Evolutionary conservation across 768 basidiomycete species (phyloP).

Genomic region (Kwoniella heveanensis): DNA sequence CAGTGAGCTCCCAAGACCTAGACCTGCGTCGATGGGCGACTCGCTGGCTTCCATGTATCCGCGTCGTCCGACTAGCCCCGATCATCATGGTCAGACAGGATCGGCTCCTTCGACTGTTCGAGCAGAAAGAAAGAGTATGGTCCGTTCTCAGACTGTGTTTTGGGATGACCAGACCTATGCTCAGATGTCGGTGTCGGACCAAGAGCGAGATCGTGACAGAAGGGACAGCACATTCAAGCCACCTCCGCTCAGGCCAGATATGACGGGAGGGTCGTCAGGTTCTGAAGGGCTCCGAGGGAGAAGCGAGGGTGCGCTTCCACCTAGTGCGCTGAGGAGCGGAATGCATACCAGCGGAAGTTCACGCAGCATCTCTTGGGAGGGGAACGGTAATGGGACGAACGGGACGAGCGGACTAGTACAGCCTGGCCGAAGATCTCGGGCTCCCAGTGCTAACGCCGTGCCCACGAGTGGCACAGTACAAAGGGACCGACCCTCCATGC

Average conservation of each 20-base stretch:
- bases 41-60: not conserved
- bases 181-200: constrained; percentile 2
- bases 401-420: not conserved
- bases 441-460: not conserved
- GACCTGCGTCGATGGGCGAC: constrained; percentile 30
- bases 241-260: constrained; percentile 11
- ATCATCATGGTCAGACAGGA: not conserved
- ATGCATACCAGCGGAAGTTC: constrained; percentile 20
- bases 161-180: constrained; percentile 54
- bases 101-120: constrained; percentile 26
- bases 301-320: constrained; percentile 15
- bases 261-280: constrained; percentile 16
- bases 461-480: not conserved
- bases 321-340: constrained; percentile 10
- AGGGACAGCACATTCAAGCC: not conserved
- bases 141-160: constrained; percentile 52
- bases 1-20: constrained; percentile 16
- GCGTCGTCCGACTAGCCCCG: not conserved
- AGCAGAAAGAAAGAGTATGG: constrained; percentile 18
- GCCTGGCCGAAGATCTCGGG: not conserved
- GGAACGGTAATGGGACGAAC: not conserved
- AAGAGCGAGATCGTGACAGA: constrained; percentile 1
- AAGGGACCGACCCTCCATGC: not conserved
- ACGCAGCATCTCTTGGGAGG: constrained; percentile 33
- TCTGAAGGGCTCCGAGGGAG: constrained; percentile 12